Conservation (phyloP, 2,329 filamentous ascomycete genomes). For the Fusarium pseudoanthophilum region DNA sequence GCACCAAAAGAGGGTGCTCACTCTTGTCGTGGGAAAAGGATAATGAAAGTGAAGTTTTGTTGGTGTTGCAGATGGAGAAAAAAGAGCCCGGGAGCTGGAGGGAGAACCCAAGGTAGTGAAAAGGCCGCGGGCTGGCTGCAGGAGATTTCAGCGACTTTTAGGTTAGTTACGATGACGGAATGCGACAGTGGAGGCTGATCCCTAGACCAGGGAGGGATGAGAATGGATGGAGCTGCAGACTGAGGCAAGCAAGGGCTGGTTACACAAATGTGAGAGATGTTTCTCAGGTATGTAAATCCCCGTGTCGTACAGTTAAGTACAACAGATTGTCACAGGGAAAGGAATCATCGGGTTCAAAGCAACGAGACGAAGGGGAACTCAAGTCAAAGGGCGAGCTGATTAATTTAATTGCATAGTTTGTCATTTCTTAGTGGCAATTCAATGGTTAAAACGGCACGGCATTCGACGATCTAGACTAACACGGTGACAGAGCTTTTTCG, state of each 20-base stretch:
- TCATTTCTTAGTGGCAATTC: conserved; percentile 21
- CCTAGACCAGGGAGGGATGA: conserved; percentile 4
- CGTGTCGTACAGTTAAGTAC: background rate
- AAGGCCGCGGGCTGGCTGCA: conserved; percentile 12
- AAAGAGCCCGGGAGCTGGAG: background rate
- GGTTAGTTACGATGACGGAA: conserved; percentile 40
- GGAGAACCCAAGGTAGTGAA: background rate
- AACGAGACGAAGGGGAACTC: background rate
- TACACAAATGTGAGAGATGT: conserved; percentile 6
- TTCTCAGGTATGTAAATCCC: conserved; percentile 5
- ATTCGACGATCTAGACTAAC: background rate
- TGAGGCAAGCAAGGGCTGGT: conserved; percentile 5
- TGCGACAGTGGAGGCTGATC: conserved; percentile 29
- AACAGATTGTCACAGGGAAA: background rate
- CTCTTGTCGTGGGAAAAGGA: background rate
- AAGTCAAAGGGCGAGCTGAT: conserved; percentile 26
- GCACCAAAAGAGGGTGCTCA: conserved; percentile 19
- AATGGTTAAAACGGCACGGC: conserved; percentile 14
- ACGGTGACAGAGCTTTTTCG: conserved; percentile 9
- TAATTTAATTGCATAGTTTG: conserved; percentile 12
- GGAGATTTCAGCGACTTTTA: conserved; percentile 36
- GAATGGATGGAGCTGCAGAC: background rate
- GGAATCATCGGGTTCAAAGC: background rate
- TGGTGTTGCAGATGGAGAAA: conserved; percentile 11
- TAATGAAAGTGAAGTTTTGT: conserved; percentile 1